A percentile compares a stretch with the other conserved stretches of the same genome.
phyloP scores from a whole-genome alignment of 1,284 basidiomycete species.

The Sporisorium exsertum region DNA sequence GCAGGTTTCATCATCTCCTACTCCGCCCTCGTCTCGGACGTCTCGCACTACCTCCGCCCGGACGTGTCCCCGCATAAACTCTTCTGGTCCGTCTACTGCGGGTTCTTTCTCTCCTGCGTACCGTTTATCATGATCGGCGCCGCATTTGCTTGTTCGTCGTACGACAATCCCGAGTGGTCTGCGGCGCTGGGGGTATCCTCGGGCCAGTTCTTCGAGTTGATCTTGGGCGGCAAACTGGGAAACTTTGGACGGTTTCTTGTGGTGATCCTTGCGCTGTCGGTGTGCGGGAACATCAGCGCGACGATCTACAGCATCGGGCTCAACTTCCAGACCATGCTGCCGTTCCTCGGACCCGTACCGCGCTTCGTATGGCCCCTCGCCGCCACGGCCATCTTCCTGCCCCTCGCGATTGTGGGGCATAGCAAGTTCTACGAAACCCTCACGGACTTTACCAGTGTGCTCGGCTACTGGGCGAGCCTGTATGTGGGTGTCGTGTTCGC shows the following conservation, averaged over 20 bases:
- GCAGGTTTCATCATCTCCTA: slow-evolving; percentile 74
- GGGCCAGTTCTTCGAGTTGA: slow-evolving; percentile 81
- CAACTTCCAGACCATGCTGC: slow-evolving; percentile 73
- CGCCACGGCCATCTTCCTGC: slow-evolving; percentile 79
- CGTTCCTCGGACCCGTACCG: slow-evolving; percentile 81
- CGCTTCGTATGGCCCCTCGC: slow-evolving; percentile 87
- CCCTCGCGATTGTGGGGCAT: slow-evolving; percentile 76
- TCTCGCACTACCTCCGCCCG: slow-evolving; percentile 70
- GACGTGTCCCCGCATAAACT: slow-evolving; percentile 72
- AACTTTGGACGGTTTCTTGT: slow-evolving; percentile 87
- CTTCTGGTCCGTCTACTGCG: slow-evolving; percentile 75
- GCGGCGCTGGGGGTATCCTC: slow-evolving; percentile 50
- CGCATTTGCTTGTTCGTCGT: slow-evolving; percentile 73
- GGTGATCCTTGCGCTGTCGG: slow-evolving; percentile 80
- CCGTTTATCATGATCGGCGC: slow-evolving; percentile 76
- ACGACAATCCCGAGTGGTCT: slow-evolving; percentile 73
- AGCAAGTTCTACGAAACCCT: slow-evolving; percentile 76
- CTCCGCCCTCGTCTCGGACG: slow-evolving; percentile 70
- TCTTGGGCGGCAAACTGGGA: slow-evolving; percentile 76
- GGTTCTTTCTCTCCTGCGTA: slow-evolving; percentile 74
- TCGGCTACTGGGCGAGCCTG: slow-evolving; percentile 78
- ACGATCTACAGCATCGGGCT: slow-evolving; percentile 73
- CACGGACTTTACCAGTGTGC: slow-evolving; percentile 73
- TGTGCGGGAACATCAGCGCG: slow-evolving; percentile 83
- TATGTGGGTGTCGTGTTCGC: slow-evolving; percentile 75